phyloP scores from a whole-genome alignment of 495 filamentous ascomycete genomes.

The Penicillium egyptiacum region DNA sequence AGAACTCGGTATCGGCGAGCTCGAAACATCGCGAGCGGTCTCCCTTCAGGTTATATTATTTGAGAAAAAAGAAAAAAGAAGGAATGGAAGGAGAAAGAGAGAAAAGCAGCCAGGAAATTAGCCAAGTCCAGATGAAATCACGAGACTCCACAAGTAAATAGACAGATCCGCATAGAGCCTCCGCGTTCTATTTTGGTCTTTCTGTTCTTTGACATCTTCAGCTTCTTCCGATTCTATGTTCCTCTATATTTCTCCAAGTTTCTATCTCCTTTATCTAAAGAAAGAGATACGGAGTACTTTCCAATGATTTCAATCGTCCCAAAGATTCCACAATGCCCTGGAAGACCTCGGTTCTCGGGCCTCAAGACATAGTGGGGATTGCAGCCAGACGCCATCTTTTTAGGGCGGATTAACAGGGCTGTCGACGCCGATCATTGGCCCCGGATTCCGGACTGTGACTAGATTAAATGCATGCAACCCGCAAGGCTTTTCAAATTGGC shows the following conservation, averaged over 20 bases:
- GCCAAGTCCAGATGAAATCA: slow-evolving; percentile 12
- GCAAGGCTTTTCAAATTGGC: neutral
- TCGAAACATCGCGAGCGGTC: slow-evolving; percentile 61
- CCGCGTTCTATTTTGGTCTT: slow-evolving; percentile 5
- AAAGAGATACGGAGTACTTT: neutral
- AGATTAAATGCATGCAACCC: neutral
- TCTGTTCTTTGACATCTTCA: neutral
- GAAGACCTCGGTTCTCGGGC: neutral
- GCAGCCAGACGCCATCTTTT: neutral
- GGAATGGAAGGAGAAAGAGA: slow-evolving; percentile 6
- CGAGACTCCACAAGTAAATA: slow-evolving; percentile 9
- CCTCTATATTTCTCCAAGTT: neutral
- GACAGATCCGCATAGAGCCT: slow-evolving; percentile 13
- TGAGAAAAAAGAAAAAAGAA: slow-evolving; percentile 3
- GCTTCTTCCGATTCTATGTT: neutral
- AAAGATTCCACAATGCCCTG: neutral
- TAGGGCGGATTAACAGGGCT: neutral
- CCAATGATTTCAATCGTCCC: neutral
- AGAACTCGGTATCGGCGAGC: slow-evolving; percentile 75
- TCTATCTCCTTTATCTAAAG: neutral
- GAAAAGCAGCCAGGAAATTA: neutral
- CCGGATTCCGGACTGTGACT: neutral
- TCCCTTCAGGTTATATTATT: neutral
- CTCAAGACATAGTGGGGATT: neutral
- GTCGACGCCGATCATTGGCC: neutral